Percentiles rank a stretch among this genome's conserved stretches.
phyloP scores from a whole-genome alignment of 148 eudicot genomes.

The Rhododendron mucronatum region DNA sequence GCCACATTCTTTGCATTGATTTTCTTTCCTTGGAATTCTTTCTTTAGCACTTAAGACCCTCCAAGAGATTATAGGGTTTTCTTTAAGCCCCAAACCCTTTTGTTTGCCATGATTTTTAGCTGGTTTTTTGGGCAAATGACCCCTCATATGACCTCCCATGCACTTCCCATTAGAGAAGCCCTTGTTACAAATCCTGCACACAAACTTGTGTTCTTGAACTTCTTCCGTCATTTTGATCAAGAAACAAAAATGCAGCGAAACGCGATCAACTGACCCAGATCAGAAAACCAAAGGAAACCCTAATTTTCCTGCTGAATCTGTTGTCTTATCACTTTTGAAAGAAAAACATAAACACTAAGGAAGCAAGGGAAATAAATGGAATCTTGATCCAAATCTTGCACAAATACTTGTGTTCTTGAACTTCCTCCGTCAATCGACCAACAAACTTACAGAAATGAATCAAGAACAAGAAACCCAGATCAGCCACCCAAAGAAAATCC shows the following conservation, averaged over 20 bases:
- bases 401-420: background rate
- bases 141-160: conserved; percentile 47
- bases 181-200: conserved; percentile 41
- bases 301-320: conserved; percentile 2
- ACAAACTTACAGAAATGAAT: background rate
- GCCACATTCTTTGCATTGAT: conserved; percentile 44
- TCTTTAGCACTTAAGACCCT: conserved; percentile 20
- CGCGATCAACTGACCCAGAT: conserved; percentile 22
- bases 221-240: conserved; percentile 23
- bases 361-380: conserved; percentile 6
- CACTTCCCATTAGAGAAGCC: conserved; percentile 29
- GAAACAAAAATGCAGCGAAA: conserved; percentile 11
- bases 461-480: background rate
- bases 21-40: background rate
- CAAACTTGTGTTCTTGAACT: conserved; percentile 5
- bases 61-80: conserved; percentile 36
- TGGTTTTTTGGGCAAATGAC: conserved; percentile 24
- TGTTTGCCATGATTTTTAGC: conserved; percentile 12
- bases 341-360: background rate
- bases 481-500: background rate
- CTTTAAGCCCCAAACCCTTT: conserved; percentile 21
- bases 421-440: background rate
- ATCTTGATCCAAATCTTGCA: background rate
- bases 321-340: background rate
- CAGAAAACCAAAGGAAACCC: conserved; percentile 18